phyloP scores from a whole-genome alignment of 345 rosid species.

The Cardamine resedifolia region DNA sequence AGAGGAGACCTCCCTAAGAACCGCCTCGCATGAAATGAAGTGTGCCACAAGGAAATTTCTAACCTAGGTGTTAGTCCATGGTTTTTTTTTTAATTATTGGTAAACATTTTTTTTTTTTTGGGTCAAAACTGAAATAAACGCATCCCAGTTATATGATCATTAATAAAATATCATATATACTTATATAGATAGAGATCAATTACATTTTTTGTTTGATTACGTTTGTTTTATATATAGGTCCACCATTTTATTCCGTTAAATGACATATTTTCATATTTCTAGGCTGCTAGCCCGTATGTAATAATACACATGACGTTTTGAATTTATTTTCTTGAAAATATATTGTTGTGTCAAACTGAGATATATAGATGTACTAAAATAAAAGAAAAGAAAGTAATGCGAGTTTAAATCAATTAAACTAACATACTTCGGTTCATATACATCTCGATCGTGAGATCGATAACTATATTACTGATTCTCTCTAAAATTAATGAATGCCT shows the following conservation, averaged over 20 bases:
- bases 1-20: slow-evolving; percentile 65
- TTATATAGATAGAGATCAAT: too few species aligned
- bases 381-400: too few species aligned
- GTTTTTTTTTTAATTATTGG: too few species aligned
- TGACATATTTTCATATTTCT: neutral
- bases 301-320: neutral
- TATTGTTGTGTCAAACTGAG: too few species aligned
- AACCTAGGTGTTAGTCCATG: neutral
- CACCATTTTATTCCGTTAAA: neutral
- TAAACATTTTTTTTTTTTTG: too few species aligned
- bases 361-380: too few species aligned
- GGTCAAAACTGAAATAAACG: neutral
- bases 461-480: neutral
- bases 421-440: neutral
- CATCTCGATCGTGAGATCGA: neutral
- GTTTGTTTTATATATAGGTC: too few species aligned
- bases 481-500: neutral
- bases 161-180: too few species aligned
- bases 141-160: neutral
- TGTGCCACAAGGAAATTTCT: neutral
- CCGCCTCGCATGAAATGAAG: neutral
- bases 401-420: neutral
- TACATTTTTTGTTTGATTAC: too few species aligned
- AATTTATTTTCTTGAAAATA: neutral
- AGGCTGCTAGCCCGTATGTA: neutral